Evolutionary conservation across 345 rosid species (phyloP).

Genomic region (Aethionema arabicum): DNA sequence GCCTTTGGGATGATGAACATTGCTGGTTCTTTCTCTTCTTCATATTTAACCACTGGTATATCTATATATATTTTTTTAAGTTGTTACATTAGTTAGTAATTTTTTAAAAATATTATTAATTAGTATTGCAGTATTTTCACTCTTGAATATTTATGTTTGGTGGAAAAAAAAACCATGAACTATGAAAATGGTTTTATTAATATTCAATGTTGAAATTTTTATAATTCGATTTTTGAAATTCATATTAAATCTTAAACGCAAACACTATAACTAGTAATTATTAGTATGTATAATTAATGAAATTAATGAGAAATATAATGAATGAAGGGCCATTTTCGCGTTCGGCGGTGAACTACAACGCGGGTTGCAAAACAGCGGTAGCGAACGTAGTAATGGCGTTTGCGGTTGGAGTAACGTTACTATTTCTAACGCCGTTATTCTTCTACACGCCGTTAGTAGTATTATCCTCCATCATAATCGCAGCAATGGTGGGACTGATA

Average conservation of each 20-base stretch:
- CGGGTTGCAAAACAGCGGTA: slow-evolving; percentile 87
- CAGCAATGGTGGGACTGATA: slow-evolving; percentile 88
- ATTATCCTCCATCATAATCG: slow-evolving; percentile 67
- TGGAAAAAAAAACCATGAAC: too few species aligned
- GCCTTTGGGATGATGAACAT: slow-evolving; percentile 90
- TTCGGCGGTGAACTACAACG: slow-evolving; percentile 89
- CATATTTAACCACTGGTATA: slow-evolving; percentile 79
- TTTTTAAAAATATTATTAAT: too few species aligned
- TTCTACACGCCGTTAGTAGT: slow-evolving; percentile 85
- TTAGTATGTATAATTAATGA: too few species aligned
- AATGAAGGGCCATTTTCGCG: slow-evolving; percentile 80
- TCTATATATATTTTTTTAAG: background rate
- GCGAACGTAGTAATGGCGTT: slow-evolving; percentile 85
- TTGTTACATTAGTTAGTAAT: too few species aligned
- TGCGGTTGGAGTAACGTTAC: slow-evolving; percentile 64
- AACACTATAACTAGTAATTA: too few species aligned
- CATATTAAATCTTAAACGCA: too few species aligned
- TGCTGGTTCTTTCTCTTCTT: slow-evolving; percentile 83
- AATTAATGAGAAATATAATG: background rate
- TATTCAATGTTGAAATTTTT: too few species aligned
- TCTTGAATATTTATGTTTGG: too few species aligned
- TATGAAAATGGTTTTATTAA: too few species aligned
- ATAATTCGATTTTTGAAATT: too few species aligned
- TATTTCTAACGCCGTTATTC: slow-evolving; percentile 76
- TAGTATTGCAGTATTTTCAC: too few species aligned